Percentiles rank a stretch among this genome's conserved stretches.
Conservation (phyloP, 345 rosid genomes). For the Eucalyptus guilfoylei region DNA sequence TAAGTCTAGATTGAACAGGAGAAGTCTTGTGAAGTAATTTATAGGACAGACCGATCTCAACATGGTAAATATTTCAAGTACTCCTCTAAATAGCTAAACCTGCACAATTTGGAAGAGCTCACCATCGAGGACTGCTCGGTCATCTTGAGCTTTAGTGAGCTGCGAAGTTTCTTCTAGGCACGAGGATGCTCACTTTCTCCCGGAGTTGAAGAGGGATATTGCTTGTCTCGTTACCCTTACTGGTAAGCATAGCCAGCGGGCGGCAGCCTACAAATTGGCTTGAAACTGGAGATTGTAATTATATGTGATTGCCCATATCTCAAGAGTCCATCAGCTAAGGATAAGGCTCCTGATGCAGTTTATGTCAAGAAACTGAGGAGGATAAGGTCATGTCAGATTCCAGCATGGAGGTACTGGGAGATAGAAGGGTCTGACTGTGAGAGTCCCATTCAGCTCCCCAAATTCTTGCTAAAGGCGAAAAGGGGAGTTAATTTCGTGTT, state of each 20-base stretch:
- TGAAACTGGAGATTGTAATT: background rate
- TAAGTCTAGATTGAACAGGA: background rate
- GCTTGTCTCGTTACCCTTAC: background rate
- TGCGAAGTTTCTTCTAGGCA: background rate
- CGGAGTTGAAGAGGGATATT: background rate
- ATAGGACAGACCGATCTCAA: background rate
- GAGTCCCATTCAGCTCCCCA: background rate
- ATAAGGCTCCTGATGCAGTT: background rate
- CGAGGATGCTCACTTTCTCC: background rate
- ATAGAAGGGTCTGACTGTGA: background rate
- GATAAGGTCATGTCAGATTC: background rate
- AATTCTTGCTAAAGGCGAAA: background rate
- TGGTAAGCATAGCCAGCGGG: background rate
- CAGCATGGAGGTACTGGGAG: background rate
- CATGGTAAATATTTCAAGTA: background rate
- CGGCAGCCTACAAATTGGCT: background rate
- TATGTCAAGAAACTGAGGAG: background rate
- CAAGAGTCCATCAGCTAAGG: background rate
- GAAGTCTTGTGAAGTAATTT: background rate
- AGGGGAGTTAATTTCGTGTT: background rate
- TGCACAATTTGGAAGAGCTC: background rate
- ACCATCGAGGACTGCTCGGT: background rate
- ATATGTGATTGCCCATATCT: background rate
- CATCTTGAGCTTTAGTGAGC: background rate
- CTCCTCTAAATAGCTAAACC: background rate